A percentile compares a stretch with the other conserved stretches of the same genome.
Conservation (phyloP, 192 early-diverging fungal species). For the Mortierella claussenii region DNA sequence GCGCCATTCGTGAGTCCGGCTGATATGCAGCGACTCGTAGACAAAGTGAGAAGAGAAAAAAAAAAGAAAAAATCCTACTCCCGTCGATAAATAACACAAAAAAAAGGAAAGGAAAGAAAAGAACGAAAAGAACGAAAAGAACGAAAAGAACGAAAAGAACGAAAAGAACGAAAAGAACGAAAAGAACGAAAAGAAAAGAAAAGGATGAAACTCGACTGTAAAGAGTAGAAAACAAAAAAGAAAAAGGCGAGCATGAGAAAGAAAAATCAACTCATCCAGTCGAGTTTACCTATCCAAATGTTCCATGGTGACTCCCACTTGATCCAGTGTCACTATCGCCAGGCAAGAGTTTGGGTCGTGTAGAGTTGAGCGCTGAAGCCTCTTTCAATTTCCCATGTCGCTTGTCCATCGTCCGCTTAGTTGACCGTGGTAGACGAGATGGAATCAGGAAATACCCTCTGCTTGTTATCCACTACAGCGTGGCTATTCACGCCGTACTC, state of each 20-base stretch:
- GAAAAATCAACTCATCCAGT: neutral
- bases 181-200: neutral
- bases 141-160: neutral
- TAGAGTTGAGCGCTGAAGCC: no score
- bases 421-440: neutral
- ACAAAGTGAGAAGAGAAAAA: constrained; percentile 4
- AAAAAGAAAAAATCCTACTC: neutral
- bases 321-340: no score
- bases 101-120: neutral
- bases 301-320: constrained; percentile 11
- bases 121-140: neutral
- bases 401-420: no score
- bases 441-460: neutral
- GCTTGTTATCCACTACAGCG: neutral
- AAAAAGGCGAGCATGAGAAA: no score
- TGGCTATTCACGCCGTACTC: constrained; percentile 18
- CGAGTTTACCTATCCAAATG: constrained; percentile 16
- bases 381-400: no score
- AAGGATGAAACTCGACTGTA: neutral
- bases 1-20: constrained; percentile 23
- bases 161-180: neutral
- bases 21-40: constrained; percentile 1
- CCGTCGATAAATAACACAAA: constrained; percentile 4
- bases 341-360: no score
- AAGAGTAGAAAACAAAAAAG: neutral